These are phyloP conservation scores for Taphrina flavorubra DNA, from an alignment of 1,139 yeast species.

Conservation along the genomic window DNA sequence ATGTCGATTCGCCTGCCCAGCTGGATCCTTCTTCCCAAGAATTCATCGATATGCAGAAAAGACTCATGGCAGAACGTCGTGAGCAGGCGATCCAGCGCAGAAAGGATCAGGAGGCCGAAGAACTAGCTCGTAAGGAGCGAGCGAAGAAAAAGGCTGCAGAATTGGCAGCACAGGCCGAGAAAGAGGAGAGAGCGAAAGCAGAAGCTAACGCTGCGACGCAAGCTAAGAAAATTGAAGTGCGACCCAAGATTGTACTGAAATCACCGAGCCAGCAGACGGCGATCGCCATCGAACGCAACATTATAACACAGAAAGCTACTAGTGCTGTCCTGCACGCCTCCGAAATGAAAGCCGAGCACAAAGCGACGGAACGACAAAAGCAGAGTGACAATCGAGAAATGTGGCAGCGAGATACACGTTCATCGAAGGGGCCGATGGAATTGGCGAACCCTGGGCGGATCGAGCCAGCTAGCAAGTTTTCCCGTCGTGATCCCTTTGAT, in stretches of 20 bases:
- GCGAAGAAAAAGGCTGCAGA: slow-evolving; percentile 38
- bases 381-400: not conserved
- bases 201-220: slow-evolving; percentile 1
- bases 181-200: slow-evolving; percentile 5
- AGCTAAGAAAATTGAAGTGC: not conserved
- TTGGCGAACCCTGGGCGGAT: not conserved
- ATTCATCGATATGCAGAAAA: slow-evolving; percentile 39
- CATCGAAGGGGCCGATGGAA: not conserved
- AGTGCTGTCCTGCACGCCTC: not conserved
- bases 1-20: not conserved
- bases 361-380: not conserved
- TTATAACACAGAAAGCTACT: slow-evolving; percentile 1
- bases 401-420: slow-evolving; percentile 5
- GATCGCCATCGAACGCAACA: not conserved
- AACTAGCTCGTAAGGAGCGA: slow-evolving; percentile 29
- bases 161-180: slow-evolving; percentile 29
- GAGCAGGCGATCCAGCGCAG: slow-evolving; percentile 38
- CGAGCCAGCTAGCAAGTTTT: not conserved
- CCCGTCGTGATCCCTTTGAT: slow-evolving; percentile 10
- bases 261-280: not conserved
- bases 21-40: slow-evolving; percentile 38
- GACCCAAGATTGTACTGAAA: slow-evolving; percentile 17
- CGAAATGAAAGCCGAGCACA: not conserved
- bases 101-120: slow-evolving; percentile 34
- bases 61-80: slow-evolving; percentile 35